Conservation (phyloP, 306 rosid species). For the Fagus crenata region DNA sequence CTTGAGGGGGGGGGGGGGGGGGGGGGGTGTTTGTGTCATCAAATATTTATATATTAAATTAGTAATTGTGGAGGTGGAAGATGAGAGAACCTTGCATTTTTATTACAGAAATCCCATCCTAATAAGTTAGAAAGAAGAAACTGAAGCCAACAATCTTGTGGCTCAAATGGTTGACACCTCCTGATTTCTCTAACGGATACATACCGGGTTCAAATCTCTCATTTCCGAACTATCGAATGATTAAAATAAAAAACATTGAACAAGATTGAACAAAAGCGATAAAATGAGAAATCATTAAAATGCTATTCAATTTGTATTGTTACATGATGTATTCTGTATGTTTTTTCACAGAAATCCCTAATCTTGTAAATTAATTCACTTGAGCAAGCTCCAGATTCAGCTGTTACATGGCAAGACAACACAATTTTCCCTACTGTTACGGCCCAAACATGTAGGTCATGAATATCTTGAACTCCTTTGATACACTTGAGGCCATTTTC, state of each 20-base stretch:
- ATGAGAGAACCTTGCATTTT: not conserved
- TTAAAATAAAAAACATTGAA: too few species aligned
- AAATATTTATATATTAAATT: too few species aligned
- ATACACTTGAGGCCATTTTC: constrained; percentile 60
- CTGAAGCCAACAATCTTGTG: not conserved
- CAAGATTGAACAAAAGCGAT: not conserved
- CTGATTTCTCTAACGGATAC: too few species aligned
- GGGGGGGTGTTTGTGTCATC: too few species aligned
- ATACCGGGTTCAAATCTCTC: too few species aligned
- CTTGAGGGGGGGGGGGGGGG: too few species aligned
- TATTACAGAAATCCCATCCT: not conserved
- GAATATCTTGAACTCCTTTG: constrained; percentile 67
- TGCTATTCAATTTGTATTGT: constrained; percentile 76
- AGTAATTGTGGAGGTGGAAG: too few species aligned
- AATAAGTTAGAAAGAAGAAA: too few species aligned
- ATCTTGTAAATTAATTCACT: constrained; percentile 48
- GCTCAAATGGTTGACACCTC: too few species aligned
- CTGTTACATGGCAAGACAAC: constrained; percentile 69
- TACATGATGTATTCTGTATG: constrained; percentile 61
- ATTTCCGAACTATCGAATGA: too few species aligned
- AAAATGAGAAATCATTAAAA: constrained; percentile 2
- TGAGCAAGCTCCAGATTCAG: constrained; percentile 52
- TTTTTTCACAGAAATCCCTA: constrained; percentile 57
- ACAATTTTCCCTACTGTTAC: constrained; percentile 73
- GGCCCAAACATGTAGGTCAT: constrained; percentile 87